Evolutionary conservation across 139 green algal genomes (phyloP).

Genomic region (Bryopsis sp.): DNA sequence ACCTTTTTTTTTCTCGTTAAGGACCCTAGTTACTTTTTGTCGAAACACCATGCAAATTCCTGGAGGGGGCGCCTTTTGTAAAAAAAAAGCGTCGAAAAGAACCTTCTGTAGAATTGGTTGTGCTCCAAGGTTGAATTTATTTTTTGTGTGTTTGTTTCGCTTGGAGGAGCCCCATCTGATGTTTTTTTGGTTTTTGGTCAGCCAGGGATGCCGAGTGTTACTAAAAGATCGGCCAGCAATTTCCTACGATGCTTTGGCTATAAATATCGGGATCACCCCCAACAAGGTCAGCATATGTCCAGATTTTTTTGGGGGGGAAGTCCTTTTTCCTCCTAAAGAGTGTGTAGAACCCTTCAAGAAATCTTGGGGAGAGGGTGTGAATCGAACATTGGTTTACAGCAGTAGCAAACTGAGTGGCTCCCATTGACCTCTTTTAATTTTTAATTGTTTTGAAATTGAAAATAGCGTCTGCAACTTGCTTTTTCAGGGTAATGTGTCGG

Average conservation of each 20-base stretch:
- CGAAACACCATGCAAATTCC: not conserved
- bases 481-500: too few species aligned
- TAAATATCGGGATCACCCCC: constrained; percentile 89
- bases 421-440: too few species aligned
- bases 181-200: not conserved
- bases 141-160: constrained; percentile 2
- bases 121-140: constrained; percentile 1
- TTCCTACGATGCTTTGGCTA: constrained; percentile 80
- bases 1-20: not conserved
- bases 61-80: not conserved
- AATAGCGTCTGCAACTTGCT: too few species aligned
- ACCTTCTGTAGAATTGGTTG: not conserved
- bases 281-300: constrained; percentile 31
- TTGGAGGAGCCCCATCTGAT: too few species aligned
- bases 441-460: too few species aligned
- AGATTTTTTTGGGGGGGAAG: too few species aligned
- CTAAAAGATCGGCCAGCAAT: constrained; percentile 50
- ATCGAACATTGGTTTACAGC: too few species aligned
- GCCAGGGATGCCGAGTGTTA: constrained; percentile 37
- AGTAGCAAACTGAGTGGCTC: too few species aligned
- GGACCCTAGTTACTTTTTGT: not conserved
- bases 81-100: not conserved
- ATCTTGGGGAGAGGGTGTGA: constrained; percentile 50
- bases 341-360: too few species aligned
- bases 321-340: too few species aligned